Evolutionary conservation across 345 rosid genomes (phyloP), one percentile per base, ranked within the genome.

Genomic region (Xanthoceras sorbifolium): DNA sequence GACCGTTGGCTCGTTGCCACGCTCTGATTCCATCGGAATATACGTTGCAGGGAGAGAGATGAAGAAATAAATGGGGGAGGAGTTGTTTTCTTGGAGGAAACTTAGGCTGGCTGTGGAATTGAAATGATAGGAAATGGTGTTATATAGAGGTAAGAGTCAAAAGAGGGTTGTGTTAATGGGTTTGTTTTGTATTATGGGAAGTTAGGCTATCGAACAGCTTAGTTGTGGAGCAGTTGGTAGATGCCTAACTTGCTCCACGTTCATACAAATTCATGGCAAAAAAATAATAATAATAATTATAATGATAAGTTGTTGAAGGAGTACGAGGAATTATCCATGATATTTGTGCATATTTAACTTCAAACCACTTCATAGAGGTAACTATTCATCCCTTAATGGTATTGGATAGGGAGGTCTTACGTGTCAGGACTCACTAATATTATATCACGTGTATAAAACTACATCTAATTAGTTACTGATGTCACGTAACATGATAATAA

Each of bases 221-320:
- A 4, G 38, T 40, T 60, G 20, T 23, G 84, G 81, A 85, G 81
- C 79, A 78, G 85, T 76, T 78, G 80, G 69, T 67, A 26, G 11
- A n/a, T 29, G 74, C 60, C 52, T 44, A 65, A 78, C 84, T 78
- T 76, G 80, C 80, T 80, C 85, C 87, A 80, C 87, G 17, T 85
- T 44, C 11, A 17, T 8, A 0, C 9, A 8, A 38, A 26, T 23
- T 72, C 40, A 38, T 36, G 63, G 18, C 23, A 46, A 36, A 11
- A 20, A 34, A 34, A 55, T 12, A 22, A 26, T 23, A 44, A 52
- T 11, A 31, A 8, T 9, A 69, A 15, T 31, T 71, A 3, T 34
- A n/a, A 57, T 23, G 12, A 50, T 15, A 12, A 50, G 55, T 22
- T n/a, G 10, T 34, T 18, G 17, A 50, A 50, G n/a, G n/a, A 14